Base-by-base conservation (phyloP, 1,284 basidiomycete genomes). In the Malassezia obtusa region DNA sequence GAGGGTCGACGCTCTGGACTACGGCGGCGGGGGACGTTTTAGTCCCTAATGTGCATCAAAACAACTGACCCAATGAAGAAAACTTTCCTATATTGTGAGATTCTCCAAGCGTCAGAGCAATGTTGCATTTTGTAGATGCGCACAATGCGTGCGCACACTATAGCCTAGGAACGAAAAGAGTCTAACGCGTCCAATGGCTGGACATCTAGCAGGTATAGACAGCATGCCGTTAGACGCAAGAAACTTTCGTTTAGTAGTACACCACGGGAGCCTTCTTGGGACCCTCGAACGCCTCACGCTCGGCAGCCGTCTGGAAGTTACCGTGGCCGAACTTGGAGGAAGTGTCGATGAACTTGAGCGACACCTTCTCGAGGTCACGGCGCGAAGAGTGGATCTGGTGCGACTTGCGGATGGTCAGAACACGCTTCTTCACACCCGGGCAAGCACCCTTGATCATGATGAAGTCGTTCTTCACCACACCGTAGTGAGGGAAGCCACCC, bases 401-500 rank as follows among this genome's bases (percentile, higher is more conserved):
- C 57, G 66, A 68, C 64, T 72, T 70, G 44, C 71, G 69, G 36
- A 73, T 63, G 54, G 90, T 94, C 72, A 94, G 82, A 60, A 98
- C 86, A 81, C 94, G 88, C 83, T 98, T 96, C 82, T 89, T 90
- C 76, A 88, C 89, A 74, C 92, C 92, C 61, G 88, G 87, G 71
- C 90, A 82, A 54, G 84, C 89, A 24, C 65, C 66, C 60, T 61
- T 59, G 58, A 96, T 80, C 79, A 96, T 85, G 73, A 98, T 78
- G 80, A 86, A 98, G 79, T 98, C 94, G 81, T 95, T 91, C 81
- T 88, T 91, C 79, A 98, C 85, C 74, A 94, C 82, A 83, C 92
- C 92, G 78, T 94, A 98, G 79, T 91, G 89, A 57, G 90, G 89
- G 85, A 94, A 99, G 76, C 92, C 94, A 79, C 94, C 94, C 83